Percentiles rank a stretch among this genome's conserved stretches.
Conservation (phyloP, 1,284 basidiomycete genomes). For the Irpex lacteus region DNA sequence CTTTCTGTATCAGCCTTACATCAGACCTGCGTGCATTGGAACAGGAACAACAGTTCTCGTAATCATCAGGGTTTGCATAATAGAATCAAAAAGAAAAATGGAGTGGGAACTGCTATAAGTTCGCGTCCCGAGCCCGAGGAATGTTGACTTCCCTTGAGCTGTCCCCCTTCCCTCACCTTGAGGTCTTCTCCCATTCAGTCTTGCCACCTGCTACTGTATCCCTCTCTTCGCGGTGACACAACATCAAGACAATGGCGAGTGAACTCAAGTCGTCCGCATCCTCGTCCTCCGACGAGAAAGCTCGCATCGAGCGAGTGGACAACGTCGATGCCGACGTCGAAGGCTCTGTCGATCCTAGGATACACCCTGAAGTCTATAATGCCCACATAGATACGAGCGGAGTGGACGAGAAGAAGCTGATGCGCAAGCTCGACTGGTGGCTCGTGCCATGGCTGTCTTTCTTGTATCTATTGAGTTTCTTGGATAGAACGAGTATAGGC, state of each 20-base stretch:
- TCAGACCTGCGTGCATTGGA: not conserved
- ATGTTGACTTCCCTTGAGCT: not conserved
- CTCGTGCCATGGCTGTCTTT: constrained; percentile 71
- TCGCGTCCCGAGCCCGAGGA: not conserved
- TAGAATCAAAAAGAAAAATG: not conserved
- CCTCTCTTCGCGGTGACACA: not conserved
- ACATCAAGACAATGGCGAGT: constrained; percentile 1
- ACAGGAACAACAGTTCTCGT: not conserved
- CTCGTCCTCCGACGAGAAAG: constrained; percentile 9
- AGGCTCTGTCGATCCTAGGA: constrained; percentile 18
- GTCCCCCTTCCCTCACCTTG: not conserved
- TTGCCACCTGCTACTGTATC: not conserved
- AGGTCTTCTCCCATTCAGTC: not conserved
- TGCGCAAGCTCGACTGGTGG: constrained; percentile 63
- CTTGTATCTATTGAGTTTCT: constrained; percentile 71
- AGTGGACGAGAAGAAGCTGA: constrained; percentile 59
- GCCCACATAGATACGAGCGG: constrained; percentile 49
- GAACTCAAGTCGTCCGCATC: constrained; percentile 7
- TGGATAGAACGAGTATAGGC: constrained; percentile 80
- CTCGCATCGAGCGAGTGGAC: constrained; percentile 6
- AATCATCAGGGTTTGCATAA: not conserved
- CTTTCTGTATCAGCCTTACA: not conserved
- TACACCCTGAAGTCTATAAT: constrained; percentile 39
- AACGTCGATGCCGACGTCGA: constrained; percentile 17
- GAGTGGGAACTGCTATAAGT: not conserved